These are phyloP conservation scores for Bipolaris sorokiniana DNA, from an alignment of 2,329 filamentous ascomycete genomes.

Conservation along the genomic window DNA sequence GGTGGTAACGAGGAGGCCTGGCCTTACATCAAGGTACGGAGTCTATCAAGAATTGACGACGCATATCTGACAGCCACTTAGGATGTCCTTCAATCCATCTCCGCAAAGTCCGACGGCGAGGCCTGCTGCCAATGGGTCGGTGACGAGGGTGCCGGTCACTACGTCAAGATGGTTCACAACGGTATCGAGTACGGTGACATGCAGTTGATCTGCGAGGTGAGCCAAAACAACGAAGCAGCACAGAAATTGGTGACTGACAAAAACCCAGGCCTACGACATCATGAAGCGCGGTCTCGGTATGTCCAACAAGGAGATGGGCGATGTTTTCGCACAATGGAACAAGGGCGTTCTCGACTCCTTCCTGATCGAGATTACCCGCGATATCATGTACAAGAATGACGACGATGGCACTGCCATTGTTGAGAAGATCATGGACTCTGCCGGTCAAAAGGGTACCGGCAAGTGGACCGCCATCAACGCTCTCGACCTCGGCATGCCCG, in stretches of 20 bases:
- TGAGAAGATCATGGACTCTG: conserved; percentile 98
- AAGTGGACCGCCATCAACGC: conserved; percentile 99
- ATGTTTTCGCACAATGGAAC: conserved; percentile 96
- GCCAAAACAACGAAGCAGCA: conserved; percentile 29
- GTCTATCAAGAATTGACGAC: not conserved
- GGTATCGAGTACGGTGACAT: conserved; percentile 99
- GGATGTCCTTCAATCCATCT: conserved; percentile 97
- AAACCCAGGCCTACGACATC: conserved; percentile 89
- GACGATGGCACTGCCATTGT: conserved; percentile 88
- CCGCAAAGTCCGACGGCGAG: conserved; percentile 96
- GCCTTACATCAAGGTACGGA: conserved; percentile 82
- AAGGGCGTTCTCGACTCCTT: conserved; percentile 96
- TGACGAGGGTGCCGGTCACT: conserved; percentile 99
- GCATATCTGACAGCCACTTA: conserved; percentile 28
- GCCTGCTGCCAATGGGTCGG: conserved; percentile 99
- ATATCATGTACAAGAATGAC: conserved; percentile 98
- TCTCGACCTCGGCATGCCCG: conserved; percentile 96
- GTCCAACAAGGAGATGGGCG: conserved; percentile 90
- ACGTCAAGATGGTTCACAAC: conserved; percentile 99
- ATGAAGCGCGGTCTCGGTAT: conserved; percentile 97
- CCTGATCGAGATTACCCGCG: conserved; percentile 98
- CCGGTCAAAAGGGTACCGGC: conserved; percentile 98
- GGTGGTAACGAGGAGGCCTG: conserved; percentile 98
- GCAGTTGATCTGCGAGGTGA: conserved; percentile 98
- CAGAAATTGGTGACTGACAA: conserved; percentile 17